Percentiles rank a stretch among this genome's conserved stretches.
These are phyloP conservation scores for Micractinium sp. DNA, from an alignment of 139 green algal species.

Conservation along the genomic window DNA sequence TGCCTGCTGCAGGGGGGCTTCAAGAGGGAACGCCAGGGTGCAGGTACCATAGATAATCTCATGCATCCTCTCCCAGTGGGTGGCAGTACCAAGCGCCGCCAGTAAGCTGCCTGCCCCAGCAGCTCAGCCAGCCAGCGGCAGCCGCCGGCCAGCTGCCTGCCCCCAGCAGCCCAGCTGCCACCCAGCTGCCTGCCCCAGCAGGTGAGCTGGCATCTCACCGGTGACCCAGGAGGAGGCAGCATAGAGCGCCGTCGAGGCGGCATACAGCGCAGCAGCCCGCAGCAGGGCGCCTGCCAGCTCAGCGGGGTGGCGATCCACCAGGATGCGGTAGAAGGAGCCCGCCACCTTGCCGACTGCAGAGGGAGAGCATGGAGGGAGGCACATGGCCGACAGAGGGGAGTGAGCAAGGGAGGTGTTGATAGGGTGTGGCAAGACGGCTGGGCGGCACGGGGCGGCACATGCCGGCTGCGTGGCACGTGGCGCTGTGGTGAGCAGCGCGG, in stretches of 20 bases:
- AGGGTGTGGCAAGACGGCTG: background rate
- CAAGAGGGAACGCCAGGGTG: too few relatives aligned
- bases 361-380: background rate
- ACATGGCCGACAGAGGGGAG: background rate
- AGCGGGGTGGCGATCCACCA: constrained; percentile 41
- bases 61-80: too few relatives aligned
- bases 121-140: background rate
- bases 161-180: background rate
- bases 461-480: too few relatives aligned
- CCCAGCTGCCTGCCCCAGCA: background rate
- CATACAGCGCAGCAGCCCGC: constrained; percentile 40
- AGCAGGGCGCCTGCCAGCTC: constrained; percentile 25
- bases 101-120: background rate
- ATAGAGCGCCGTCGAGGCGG: background rate
- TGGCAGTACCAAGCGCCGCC: background rate
- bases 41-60: too few relatives aligned
- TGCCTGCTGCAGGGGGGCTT: too few relatives aligned
- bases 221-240: constrained; percentile 13
- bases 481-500: background rate
- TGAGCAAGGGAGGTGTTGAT: background rate
- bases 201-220: background rate
- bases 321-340: constrained; percentile 49
- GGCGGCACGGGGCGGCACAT: too few relatives aligned
- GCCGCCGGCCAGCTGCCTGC: background rate
- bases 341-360: constrained; percentile 59